These are phyloP conservation scores for Cryptococcus floricola DNA, from an alignment of 1,284 basidiomycete genomes.

Conservation along the genomic window DNA sequence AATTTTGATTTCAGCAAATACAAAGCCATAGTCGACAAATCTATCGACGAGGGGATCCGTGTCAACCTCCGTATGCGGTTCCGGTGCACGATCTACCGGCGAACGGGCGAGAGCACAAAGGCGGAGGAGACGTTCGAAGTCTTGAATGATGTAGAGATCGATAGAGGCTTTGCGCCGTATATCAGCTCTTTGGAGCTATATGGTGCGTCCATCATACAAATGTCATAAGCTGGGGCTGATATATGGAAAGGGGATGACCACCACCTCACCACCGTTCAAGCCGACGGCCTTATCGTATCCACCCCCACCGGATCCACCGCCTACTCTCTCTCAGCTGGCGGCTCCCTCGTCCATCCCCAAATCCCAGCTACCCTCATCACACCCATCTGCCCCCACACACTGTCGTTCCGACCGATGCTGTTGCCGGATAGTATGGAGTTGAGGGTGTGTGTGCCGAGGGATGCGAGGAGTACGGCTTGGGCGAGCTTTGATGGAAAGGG, in stretches of 20 bases:
- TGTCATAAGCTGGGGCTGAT: background rate
- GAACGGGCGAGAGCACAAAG: conserved; percentile 94
- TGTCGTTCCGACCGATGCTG: conserved; percentile 98
- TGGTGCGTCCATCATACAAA: conserved; percentile 56
- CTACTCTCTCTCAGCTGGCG: conserved; percentile 97
- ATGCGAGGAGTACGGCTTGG: conserved; percentile 97
- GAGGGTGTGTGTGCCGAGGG: conserved; percentile 96
- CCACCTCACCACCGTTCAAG: conserved; percentile 98
- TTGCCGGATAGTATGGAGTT: conserved; percentile 98
- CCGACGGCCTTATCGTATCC: conserved; percentile 91
- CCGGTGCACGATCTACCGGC: conserved; percentile 96
- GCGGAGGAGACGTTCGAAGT: conserved; percentile 98
- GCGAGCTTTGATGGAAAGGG: conserved; percentile 97
- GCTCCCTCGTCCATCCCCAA: conserved; percentile 95
- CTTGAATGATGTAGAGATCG: conserved; percentile 97
- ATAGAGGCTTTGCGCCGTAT: conserved; percentile 95
- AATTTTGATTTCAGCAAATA: conserved; percentile 95
- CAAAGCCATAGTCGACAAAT: conserved; percentile 79
- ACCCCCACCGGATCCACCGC: conserved; percentile 98
- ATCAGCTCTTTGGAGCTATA: conserved; percentile 95
- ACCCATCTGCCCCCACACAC: conserved; percentile 96
- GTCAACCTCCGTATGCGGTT: conserved; percentile 99
- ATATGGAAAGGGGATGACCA: conserved; percentile 79
- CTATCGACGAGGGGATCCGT: conserved; percentile 90
- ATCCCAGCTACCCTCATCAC: conserved; percentile 95